These are phyloP conservation scores for Eucalyptus polybractea DNA, from an alignment of 345 rosid species.

Conservation along the genomic window DNA sequence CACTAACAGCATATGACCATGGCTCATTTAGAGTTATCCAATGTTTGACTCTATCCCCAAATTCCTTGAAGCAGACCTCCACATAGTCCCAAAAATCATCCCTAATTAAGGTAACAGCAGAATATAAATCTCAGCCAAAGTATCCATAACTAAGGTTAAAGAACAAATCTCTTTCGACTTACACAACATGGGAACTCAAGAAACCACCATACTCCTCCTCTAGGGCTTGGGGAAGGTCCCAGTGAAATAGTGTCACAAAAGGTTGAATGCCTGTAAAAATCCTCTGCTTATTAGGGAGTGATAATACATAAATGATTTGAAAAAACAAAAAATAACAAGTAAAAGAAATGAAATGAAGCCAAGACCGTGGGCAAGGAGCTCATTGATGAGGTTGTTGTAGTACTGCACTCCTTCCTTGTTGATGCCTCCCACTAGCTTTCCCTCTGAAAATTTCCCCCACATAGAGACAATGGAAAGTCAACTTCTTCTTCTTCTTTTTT, in stretches of 20 bases:
- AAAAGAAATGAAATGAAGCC: neutral
- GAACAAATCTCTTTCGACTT: neutral
- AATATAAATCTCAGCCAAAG: neutral
- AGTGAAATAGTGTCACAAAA: slow-evolving; percentile 17
- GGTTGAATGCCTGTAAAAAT: slow-evolving; percentile 10
- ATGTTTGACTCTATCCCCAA: slow-evolving; percentile 50
- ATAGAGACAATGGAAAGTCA: neutral
- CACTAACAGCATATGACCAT: neutral
- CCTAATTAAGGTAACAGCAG: neutral
- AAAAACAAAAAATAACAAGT: neutral
- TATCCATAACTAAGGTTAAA: neutral
- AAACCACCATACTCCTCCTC: slow-evolving; percentile 15
- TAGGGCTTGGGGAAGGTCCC: slow-evolving; percentile 17
- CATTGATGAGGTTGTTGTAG: slow-evolving; percentile 38
- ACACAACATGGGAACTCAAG: slow-evolving; percentile 10
- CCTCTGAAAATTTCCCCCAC: neutral
- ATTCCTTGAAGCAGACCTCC: slow-evolving; percentile 23
- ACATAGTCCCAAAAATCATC: slow-evolving; percentile 2
- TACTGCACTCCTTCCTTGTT: slow-evolving; percentile 32
- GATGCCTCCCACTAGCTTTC: slow-evolving; percentile 28
- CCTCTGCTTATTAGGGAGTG: neutral
- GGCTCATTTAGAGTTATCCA: slow-evolving; percentile 53
- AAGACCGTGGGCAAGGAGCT: slow-evolving; percentile 29
- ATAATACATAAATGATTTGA: neutral
- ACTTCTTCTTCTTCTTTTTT: neutral